Base-by-base conservation (phyloP, 164 flowering plant genomes). In the Hamamelis virginiana region DNA sequence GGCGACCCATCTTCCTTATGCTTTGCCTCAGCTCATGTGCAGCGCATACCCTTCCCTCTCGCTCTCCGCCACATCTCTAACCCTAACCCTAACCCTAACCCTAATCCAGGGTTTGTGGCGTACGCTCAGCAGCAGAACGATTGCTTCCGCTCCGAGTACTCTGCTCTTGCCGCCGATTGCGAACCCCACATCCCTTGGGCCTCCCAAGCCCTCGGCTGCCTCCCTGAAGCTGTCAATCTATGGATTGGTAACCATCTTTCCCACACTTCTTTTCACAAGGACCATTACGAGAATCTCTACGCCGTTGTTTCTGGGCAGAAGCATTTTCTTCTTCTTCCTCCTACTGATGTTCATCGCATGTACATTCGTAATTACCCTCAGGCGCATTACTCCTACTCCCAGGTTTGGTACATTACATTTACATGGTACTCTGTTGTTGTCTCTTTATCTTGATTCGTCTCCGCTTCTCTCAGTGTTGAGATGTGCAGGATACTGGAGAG, bases 111-210 rank as follows among this genome's bases (percentile, higher is more conserved):
- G 1, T 25, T 73, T 9, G 95, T 94, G 18, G 95, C 94, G 5
- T 94, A 94, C 52, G 80, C 85, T 41, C 98, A 94, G 77, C 82
- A 92, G 80, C 98, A 94, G 84, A 92, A 94, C 63, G 95, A 94
- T 47, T 94, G 97, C 74, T 91, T 94, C 53, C 72, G 87, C 26
- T 55, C 77, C 0, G 97, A 95, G 85, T 95, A 89, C 62, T 66
- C 80, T 1, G 77, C 65, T 3, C 59, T 95, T 22, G 76, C 80
- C 1, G 18, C 63, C 0, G 99, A 95, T 19, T 88, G 91, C 15
- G 97, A 91, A 1, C 41, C 71, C 27, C 79, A 95, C 61, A 77
- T 95, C n/a, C 78, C 80, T 4, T 95, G 98, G 98, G 99, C 99
- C 1, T 71, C 86, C 5, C 84, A 86, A 53, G 97, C 97, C 16